Percentiles rank a stretch among this genome's conserved stretches.
Conservation (phyloP, 768 basidiomycete genomes). For the Mycena rosella region DNA sequence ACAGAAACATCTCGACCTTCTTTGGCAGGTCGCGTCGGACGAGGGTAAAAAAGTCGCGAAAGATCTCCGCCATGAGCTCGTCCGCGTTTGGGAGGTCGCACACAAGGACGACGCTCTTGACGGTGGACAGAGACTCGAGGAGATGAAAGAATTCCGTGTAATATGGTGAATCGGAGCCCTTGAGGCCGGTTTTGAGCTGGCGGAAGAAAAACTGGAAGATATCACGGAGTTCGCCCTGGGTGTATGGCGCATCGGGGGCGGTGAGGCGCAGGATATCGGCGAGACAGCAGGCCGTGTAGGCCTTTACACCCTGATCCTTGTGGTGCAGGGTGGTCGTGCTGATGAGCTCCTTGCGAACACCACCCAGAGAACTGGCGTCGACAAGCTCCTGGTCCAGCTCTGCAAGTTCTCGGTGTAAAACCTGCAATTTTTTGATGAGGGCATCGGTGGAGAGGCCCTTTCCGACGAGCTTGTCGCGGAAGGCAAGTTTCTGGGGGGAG, state of each 20-base stretch:
- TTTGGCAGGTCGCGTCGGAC: conserved; percentile 79
- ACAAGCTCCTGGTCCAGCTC: conserved; percentile 90
- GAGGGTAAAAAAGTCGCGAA: conserved; percentile 85
- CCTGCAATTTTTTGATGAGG: conserved; percentile 87
- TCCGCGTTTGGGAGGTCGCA: conserved; percentile 92
- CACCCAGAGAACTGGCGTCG: conserved; percentile 77
- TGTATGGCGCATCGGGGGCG: conserved; percentile 98
- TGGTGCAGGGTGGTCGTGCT: conserved; percentile 86
- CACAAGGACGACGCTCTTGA: conserved; percentile 94
- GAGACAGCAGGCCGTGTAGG: conserved; percentile 93
- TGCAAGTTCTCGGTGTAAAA: conserved; percentile 81
- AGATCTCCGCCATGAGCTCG: conserved; percentile 85
- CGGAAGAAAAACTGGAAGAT: conserved; percentile 97
- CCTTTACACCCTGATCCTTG: conserved; percentile 97
- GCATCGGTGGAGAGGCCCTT: conserved; percentile 85
- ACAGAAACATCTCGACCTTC: conserved; percentile 87
- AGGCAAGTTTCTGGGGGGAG: conserved; percentile 73
- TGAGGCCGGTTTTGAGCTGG: conserved; percentile 83
- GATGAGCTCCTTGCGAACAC: conserved; percentile 84
- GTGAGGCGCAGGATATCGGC: conserved; percentile 94
- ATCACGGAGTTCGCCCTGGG: conserved; percentile 87
- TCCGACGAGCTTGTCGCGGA: conserved; percentile 85
- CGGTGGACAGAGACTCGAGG: conserved; percentile 92
- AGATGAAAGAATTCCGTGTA: conserved; percentile 95
- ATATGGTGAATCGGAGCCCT: conserved; percentile 83